These are phyloP conservation scores for Camelina sativa DNA, from an alignment of 345 rosid genomes.

Conservation along the genomic window DNA sequence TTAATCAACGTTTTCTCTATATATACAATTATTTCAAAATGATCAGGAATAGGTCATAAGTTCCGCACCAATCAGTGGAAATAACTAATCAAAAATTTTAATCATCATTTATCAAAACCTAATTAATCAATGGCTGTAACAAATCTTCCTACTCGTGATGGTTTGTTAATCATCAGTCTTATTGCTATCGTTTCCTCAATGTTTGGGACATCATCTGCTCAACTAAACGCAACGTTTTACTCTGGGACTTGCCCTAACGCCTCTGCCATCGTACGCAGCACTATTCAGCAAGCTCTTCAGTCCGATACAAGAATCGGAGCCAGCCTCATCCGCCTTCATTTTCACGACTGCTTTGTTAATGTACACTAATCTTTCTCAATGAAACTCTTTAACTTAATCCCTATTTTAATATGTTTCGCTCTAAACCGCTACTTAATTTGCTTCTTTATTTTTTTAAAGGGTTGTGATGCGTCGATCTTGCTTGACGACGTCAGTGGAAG, in stretches of 20 bases:
- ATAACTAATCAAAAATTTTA: not conserved
- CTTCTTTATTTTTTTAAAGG: conserved; percentile 44
- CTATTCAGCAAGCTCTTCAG: conserved; percentile 60
- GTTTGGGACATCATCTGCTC: conserved; percentile 40
- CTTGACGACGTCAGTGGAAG: conserved; percentile 53
- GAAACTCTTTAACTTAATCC: not conserved
- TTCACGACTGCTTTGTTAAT: conserved; percentile 85
- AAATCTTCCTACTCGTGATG: conserved; percentile 8
- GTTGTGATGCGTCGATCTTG: conserved; percentile 74
- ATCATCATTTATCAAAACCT: not conserved
- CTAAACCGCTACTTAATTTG: not conserved
- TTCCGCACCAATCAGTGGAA: conserved; percentile 4
- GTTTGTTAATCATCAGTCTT: conserved; percentile 24
- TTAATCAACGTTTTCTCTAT: conserved; percentile 4
- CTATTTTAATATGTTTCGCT: not conserved
- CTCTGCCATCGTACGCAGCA: conserved; percentile 54
- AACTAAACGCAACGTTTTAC: conserved; percentile 64
- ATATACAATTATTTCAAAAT: conserved; percentile 16
- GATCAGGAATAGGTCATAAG: not conserved
- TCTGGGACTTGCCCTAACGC: conserved; percentile 66
- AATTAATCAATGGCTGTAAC: conserved; percentile 29
- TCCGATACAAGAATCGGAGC: conserved; percentile 73
- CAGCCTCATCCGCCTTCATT: conserved; percentile 81
- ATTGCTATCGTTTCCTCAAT: conserved; percentile 24
- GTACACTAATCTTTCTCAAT: conserved; percentile 39